Conservation (phyloP, 2,329 filamentous ascomycete species). For the Colletotrichum theobromicola region DNA sequence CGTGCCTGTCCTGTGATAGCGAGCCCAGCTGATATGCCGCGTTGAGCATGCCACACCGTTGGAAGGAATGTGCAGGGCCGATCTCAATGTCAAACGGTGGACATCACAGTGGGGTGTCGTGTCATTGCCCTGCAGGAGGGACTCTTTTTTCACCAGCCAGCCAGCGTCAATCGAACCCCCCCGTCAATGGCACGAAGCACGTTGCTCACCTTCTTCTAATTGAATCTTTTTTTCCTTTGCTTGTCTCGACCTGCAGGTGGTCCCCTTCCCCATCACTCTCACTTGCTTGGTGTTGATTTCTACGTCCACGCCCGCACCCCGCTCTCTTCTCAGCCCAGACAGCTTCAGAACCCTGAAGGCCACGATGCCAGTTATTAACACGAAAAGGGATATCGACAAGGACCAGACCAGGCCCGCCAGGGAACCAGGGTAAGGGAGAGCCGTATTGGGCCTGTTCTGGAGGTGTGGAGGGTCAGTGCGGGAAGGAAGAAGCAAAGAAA, state of each 20-base stretch:
- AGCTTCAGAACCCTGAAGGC: neutral
- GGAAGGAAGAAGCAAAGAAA: neutral
- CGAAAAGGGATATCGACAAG: slow-evolving; percentile 3
- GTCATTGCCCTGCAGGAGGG: neutral
- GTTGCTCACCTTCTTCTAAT: neutral
- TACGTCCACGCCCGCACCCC: neutral
- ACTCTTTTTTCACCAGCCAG: too few species aligned
- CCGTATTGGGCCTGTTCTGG: neutral
- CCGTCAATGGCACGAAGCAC: neutral
- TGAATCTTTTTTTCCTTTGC: neutral
- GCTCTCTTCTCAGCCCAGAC: neutral
- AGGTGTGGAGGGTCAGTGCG: neutral
- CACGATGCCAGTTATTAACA: neutral
- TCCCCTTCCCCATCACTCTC: neutral
- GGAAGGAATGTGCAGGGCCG: neutral
- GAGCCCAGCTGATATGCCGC: neutral
- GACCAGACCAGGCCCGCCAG: neutral
- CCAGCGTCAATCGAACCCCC: neutral
- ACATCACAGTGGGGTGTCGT: slow-evolving; percentile 7
- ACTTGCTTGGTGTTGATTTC: neutral
- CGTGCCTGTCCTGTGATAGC: neutral
- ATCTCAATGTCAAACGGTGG: slow-evolving; percentile 12
- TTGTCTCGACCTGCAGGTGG: neutral
- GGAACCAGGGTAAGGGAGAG: neutral
- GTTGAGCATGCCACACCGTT: neutral